These are phyloP conservation scores for Discostella pseudostelligera DNA, from an alignment of 108 stramenopile species.

Conservation along the genomic window DNA sequence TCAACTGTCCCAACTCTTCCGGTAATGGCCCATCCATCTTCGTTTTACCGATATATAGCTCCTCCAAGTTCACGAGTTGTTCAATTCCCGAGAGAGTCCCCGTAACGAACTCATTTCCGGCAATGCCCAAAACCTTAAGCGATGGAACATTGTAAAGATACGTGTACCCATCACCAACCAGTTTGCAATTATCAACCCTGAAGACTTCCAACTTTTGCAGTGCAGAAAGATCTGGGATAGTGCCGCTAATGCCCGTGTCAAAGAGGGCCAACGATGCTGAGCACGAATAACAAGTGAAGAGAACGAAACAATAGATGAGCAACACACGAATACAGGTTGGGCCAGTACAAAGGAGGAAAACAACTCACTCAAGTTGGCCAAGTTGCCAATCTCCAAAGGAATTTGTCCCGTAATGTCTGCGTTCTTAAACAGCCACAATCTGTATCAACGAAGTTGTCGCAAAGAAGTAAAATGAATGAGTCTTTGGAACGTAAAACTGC, in stretches of 20 bases:
- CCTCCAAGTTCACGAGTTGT: conserved; percentile 21
- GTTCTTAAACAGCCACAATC: conserved; percentile 40
- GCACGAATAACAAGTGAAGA: background rate
- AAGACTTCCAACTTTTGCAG: conserved; percentile 41
- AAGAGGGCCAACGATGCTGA: conserved; percentile 32
- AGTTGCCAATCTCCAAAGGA: conserved; percentile 37
- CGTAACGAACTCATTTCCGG: conserved; percentile 28
- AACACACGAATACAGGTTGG: too few species aligned
- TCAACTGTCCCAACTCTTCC: conserved; percentile 16
- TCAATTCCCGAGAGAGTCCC: conserved; percentile 16
- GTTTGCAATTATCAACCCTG: conserved; percentile 49
- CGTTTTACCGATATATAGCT: conserved; percentile 29
- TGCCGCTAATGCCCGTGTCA: conserved; percentile 25
- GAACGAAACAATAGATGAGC: background rate
- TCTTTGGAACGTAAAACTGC: background rate
- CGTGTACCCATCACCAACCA: conserved; percentile 20
- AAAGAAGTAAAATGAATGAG: background rate
- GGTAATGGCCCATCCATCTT: conserved; percentile 25
- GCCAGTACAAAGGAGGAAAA: too few species aligned
- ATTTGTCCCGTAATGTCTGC: conserved; percentile 42
- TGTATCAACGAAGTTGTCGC: background rate
- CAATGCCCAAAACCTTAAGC: conserved; percentile 42
- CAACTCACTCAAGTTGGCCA: conserved; percentile 41
- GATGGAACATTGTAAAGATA: conserved; percentile 15
- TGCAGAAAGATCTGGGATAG: conserved; percentile 24